Conservation (phyloP, 768 basidiomycete genomes). For the Pholiota microspora region DNA sequence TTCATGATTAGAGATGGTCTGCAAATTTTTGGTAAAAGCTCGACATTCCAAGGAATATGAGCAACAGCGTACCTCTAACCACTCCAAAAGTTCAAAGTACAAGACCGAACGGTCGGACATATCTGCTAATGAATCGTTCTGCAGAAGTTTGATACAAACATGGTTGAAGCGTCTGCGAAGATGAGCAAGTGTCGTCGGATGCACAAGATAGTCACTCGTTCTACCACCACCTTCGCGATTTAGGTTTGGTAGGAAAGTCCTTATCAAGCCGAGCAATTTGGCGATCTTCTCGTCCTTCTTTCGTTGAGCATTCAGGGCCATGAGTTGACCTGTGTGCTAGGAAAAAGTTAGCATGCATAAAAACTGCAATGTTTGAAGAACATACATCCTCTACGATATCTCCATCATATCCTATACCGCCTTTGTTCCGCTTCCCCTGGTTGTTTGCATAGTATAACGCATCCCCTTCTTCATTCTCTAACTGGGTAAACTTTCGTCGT, state of each 20-base stretch:
- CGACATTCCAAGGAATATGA: neutral
- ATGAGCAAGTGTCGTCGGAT: constrained; percentile 89
- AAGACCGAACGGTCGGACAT: constrained; percentile 87
- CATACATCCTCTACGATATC: constrained; percentile 82
- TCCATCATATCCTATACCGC: constrained; percentile 88
- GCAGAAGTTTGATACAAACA: constrained; percentile 79
- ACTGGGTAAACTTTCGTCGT: constrained; percentile 36
- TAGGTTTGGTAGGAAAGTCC: constrained; percentile 82
- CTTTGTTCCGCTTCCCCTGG: constrained; percentile 64
- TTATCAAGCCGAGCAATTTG: constrained; percentile 62
- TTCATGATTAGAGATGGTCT: constrained; percentile 95
- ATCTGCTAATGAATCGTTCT: constrained; percentile 91
- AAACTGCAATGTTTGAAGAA: constrained; percentile 7
- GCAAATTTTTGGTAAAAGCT: constrained; percentile 3
- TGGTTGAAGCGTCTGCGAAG: constrained; percentile 89
- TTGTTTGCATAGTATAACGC: constrained; percentile 41
- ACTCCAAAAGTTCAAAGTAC: constrained; percentile 88
- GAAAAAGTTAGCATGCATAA: constrained; percentile 3
- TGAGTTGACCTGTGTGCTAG: constrained; percentile 77
- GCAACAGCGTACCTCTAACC: constrained; percentile 73
- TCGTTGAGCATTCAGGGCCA: constrained; percentile 72
- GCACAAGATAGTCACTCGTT: constrained; percentile 89
- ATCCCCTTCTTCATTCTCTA: constrained; percentile 51
- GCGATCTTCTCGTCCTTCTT: constrained; percentile 75
- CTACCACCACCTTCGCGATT: constrained; percentile 72